Conservation (phyloP, 1,284 basidiomycete genomes). For the Malassezia yamatoensis region DNA sequence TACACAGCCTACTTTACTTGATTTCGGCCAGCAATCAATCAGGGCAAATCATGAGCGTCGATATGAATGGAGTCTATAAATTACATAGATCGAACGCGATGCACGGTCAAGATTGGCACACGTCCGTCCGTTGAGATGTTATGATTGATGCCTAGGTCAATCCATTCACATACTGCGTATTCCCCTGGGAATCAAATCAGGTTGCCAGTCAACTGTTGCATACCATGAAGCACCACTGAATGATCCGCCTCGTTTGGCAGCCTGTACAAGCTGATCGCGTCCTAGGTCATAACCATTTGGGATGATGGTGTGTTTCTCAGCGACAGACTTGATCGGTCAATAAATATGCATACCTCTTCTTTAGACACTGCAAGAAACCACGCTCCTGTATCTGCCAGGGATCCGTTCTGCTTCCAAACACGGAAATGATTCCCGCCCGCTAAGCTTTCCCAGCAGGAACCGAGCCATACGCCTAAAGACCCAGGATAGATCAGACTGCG, state of each 20-base stretch:
- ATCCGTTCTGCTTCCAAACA: constrained; percentile 49
- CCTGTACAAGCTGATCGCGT: constrained; percentile 39
- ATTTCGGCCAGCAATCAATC: background rate
- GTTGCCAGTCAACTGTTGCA: constrained; percentile 40
- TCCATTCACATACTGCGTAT: constrained; percentile 20
- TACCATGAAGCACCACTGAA: constrained; percentile 43
- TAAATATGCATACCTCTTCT: constrained; percentile 29
- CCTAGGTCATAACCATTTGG: constrained; percentile 47
- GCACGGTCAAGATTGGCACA: constrained; percentile 39
- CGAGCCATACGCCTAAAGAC: constrained; percentile 44
- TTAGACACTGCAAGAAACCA: constrained; percentile 48
- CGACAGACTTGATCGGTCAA: constrained; percentile 19
- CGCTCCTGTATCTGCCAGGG: constrained; percentile 42
- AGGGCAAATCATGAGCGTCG: constrained; percentile 7
- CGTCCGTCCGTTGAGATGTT: constrained; percentile 42
- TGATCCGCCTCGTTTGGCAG: constrained; percentile 33
- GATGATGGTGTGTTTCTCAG: constrained; percentile 43
- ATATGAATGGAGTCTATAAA: constrained; percentile 7
- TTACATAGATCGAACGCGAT: constrained; percentile 9
- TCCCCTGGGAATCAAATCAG: constrained; percentile 38
- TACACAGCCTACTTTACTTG: background rate
- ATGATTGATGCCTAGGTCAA: constrained; percentile 43
- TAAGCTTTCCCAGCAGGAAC: constrained; percentile 41
- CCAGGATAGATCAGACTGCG: constrained; percentile 39
- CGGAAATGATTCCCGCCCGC: constrained; percentile 48